These are phyloP conservation scores for Paragyromitra xinjiangensis DNA, from an alignment of 495 filamentous ascomycete genomes.

Conservation along the genomic window DNA sequence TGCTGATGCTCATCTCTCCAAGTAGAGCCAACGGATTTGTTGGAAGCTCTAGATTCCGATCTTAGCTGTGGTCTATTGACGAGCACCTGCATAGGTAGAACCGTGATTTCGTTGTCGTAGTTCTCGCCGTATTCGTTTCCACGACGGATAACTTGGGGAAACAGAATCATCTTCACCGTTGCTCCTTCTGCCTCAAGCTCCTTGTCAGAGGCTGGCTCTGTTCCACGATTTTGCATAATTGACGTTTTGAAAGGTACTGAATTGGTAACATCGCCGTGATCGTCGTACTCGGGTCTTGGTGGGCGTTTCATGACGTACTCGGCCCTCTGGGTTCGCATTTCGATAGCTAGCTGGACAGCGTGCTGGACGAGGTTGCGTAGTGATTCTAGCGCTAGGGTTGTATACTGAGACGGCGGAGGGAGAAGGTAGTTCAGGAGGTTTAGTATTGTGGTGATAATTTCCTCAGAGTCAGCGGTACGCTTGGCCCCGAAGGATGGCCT, in stretches of 20 bases:
- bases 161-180: constrained; percentile 86
- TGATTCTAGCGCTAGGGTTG: constrained; percentile 76
- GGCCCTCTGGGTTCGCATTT: constrained; percentile 95
- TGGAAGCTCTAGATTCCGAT: constrained; percentile 50
- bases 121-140: constrained; percentile 85
- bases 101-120: constrained; percentile 85
- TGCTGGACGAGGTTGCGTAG: constrained; percentile 82
- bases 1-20: constrained; percentile 48
- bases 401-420: constrained; percentile 79
- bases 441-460: constrained; percentile 85
- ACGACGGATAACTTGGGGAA: constrained; percentile 93
- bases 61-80: constrained; percentile 61
- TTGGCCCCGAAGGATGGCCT: constrained; percentile 77
- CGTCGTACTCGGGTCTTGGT: constrained; percentile 93
- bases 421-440: constrained; percentile 79
- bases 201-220: constrained; percentile 72
- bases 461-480: constrained; percentile 84
- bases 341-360: constrained; percentile 85
- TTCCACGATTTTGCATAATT: constrained; percentile 90
- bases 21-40: constrained; percentile 17
- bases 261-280: constrained; percentile 82
- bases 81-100: constrained; percentile 91
- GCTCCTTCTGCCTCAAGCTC: constrained; percentile 78
- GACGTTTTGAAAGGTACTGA: constrained; percentile 86
- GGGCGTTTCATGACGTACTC: constrained; percentile 98